Evolutionary conservation across 2,329 filamentous ascomycete genomes (phyloP).

Genomic region (Dactylonectria estremocensis): DNA sequence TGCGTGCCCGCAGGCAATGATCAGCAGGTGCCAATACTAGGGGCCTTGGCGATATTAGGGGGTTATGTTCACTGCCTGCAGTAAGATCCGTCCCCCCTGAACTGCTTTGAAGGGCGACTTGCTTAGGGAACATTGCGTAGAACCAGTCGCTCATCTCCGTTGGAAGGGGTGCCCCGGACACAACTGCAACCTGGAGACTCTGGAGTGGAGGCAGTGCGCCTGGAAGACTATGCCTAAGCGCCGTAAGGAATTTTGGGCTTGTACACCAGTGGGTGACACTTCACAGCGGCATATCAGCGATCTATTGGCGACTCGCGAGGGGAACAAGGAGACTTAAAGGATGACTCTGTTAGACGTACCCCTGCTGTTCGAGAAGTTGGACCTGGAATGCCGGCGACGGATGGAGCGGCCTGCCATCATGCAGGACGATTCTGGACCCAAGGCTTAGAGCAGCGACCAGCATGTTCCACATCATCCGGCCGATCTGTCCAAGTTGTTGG

Average conservation of each 20-base stretch:
- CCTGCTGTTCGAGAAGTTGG: neutral
- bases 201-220: neutral
- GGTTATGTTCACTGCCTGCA: neutral
- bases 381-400: slow-evolving; percentile 2
- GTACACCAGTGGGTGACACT: slow-evolving; percentile 7
- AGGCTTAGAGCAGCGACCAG: slow-evolving; percentile 2
- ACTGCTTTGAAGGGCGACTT: slow-evolving; percentile 2
- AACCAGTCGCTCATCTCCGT: neutral
- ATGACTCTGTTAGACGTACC: slow-evolving; percentile 4
- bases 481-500: neutral
- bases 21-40: slow-evolving; percentile 1
- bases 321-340: neutral
- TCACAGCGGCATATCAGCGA: slow-evolving; percentile 2
- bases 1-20: slow-evolving; percentile 3
- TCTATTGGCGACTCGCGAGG: neutral
- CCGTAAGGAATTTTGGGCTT: slow-evolving; percentile 7
- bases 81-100: slow-evolving; percentile 2
- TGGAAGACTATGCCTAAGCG: neutral
- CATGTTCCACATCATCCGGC: slow-evolving; percentile 11
- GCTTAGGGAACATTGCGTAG: slow-evolving; percentile 3
- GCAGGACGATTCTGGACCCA: neutral
- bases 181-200: slow-evolving; percentile 4
- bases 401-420: slow-evolving; percentile 8
- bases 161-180: neutral
- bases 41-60: neutral